Evolutionary conservation across 169 alveolate species (phyloP).

Genomic region (Plasmodium falciparum): DNA sequence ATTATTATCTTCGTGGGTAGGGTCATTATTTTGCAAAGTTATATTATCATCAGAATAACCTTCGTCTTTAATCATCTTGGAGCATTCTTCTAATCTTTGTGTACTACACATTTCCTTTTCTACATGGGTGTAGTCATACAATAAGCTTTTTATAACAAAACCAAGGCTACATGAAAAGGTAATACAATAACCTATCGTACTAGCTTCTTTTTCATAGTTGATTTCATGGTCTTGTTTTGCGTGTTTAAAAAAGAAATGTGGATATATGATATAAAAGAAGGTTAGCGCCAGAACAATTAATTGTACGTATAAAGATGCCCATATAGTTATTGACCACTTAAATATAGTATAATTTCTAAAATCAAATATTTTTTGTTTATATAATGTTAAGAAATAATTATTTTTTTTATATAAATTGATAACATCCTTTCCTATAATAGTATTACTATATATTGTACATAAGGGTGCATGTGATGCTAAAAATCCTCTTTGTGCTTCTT

Average conservation of each 20-base stretch:
- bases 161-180: conserved; percentile 64
- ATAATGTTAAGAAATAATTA: background rate
- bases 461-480: conserved; percentile 78
- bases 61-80: conserved; percentile 22
- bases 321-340: conserved; percentile 44
- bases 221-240: background rate
- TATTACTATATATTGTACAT: conserved; percentile 79
- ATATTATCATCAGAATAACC: background rate
- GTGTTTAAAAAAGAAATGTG: conserved; percentile 4
- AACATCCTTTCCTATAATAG: conserved; percentile 77
- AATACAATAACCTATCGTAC: conserved; percentile 34
- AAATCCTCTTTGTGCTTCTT: conserved; percentile 83
- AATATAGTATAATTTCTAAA: conserved; percentile 35
- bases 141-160: conserved; percentile 10
- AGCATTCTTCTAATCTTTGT: conserved; percentile 65
- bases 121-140: conserved; percentile 71
- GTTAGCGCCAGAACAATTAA: conserved; percentile 21
- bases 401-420: conserved; percentile 74
- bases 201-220: background rate
- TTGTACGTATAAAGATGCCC: conserved; percentile 71
- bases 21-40: background rate
- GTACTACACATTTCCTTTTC: conserved; percentile 82
- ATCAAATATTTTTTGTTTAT: background rate
- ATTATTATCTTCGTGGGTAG: background rate
- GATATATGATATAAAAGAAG: conserved; percentile 48